Conservation (phyloP, 495 filamentous ascomycete genomes). For the Aspergillus saccharolyticus region DNA sequence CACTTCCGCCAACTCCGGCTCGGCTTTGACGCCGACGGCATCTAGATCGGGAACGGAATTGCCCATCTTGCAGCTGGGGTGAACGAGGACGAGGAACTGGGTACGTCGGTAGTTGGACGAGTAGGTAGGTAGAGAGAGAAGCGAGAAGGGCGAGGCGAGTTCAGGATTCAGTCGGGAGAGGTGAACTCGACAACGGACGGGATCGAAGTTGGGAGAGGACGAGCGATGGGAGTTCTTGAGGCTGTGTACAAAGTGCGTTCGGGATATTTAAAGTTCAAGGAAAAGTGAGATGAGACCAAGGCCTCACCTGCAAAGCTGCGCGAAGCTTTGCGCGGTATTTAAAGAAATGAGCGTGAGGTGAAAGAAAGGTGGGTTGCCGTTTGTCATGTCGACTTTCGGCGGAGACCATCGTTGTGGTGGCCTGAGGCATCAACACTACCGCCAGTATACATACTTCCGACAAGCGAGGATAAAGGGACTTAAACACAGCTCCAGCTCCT, state of each 20-base stretch:
- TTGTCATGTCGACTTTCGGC: background rate
- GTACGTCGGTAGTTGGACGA: background rate
- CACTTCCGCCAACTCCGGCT: constrained; percentile 48
- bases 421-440: constrained; percentile 15
- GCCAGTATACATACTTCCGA: background rate
- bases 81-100: background rate
- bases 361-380: constrained; percentile 2
- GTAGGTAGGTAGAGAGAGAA: background rate
- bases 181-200: background rate
- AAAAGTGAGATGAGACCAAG: background rate
- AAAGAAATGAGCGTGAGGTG: background rate
- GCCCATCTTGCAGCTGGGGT: constrained; percentile 26
- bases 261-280: background rate
- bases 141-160: background rate
- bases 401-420: constrained; percentile 6
- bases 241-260: background rate
- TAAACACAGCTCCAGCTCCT: too few species aligned
- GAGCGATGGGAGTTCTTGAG: background rate
- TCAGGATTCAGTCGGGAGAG: background rate
- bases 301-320: background rate
- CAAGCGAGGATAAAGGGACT: too few species aligned
- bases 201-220: background rate
- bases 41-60: constrained; percentile 46
- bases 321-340: background rate
- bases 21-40: constrained; percentile 56